Conservation (phyloP, 177 flowering plant species). For the Vitis hybrid region DNA sequence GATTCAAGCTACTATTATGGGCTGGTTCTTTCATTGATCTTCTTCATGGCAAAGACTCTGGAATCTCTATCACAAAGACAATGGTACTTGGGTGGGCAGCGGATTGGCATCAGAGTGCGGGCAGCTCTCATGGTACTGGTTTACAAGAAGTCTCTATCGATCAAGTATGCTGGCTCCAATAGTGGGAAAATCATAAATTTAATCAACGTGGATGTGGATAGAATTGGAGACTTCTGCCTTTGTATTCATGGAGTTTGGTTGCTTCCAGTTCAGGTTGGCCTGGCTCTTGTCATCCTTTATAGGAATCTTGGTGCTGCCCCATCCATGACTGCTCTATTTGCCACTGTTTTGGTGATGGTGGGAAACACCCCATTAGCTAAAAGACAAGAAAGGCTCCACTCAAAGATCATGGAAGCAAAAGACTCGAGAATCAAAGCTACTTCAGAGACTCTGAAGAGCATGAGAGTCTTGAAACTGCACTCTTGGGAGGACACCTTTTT, state of each 20-base stretch:
- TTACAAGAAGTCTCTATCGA: constrained; percentile 52
- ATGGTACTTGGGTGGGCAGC: constrained; percentile 85
- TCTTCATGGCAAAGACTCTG: constrained; percentile 67
- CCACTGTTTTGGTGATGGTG: constrained; percentile 67
- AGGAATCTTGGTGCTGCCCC: constrained; percentile 69
- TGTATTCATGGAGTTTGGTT: constrained; percentile 76
- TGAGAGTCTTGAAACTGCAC: constrained; percentile 77
- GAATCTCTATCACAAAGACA: constrained; percentile 79
- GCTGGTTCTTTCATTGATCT: constrained; percentile 52
- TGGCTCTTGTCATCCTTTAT: constrained; percentile 66
- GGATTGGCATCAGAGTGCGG: constrained; percentile 60
- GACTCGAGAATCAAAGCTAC: constrained; percentile 80
- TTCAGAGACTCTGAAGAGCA: constrained; percentile 72
- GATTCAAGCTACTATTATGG: constrained; percentile 48
- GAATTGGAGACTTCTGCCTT: constrained; percentile 73
- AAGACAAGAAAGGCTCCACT: constrained; percentile 57
- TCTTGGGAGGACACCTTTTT: constrained; percentile 73
- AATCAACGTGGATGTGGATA: constrained; percentile 76
- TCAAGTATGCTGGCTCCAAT: constrained; percentile 42
- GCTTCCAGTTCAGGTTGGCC: constrained; percentile 69
- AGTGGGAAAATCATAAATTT: constrained; percentile 61
- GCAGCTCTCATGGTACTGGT: constrained; percentile 62
- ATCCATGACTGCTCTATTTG: constrained; percentile 52
- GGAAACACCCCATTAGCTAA: constrained; percentile 76
- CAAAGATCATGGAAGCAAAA: constrained; percentile 80